Conservation (phyloP, 176 grass and related monocot genomes). For the Avena eriantha region DNA sequence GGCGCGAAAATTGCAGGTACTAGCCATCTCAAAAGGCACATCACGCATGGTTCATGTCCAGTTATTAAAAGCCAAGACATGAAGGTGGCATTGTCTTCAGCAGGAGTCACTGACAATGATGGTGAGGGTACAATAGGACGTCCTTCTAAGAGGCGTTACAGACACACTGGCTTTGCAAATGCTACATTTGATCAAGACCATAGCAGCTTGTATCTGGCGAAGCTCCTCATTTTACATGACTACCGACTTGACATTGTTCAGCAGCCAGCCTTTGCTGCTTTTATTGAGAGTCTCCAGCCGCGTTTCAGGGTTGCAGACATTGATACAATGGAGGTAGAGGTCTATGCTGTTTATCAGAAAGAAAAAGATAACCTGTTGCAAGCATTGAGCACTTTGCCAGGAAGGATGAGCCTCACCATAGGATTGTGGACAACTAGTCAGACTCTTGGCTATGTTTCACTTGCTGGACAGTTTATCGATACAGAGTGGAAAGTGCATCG, state of each 20-base stretch:
- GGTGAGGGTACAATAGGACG: slow-evolving; percentile 20
- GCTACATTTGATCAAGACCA: slow-evolving; percentile 52
- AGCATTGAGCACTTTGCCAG: slow-evolving; percentile 21
- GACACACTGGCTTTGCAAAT: slow-evolving; percentile 55
- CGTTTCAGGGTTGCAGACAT: slow-evolving; percentile 4
- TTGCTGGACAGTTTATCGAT: slow-evolving; percentile 26
- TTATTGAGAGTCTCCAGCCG: slow-evolving; percentile 19
- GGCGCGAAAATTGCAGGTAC: slow-evolving; percentile 18
- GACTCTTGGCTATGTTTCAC: slow-evolving; percentile 34
- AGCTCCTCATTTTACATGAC: slow-evolving; percentile 24
- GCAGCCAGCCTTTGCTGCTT: slow-evolving; percentile 15
- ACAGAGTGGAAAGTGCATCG: slow-evolving; percentile 1
- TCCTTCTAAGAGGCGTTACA: slow-evolving; percentile 52
- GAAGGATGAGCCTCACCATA: slow-evolving; percentile 22
- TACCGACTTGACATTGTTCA: slow-evolving; percentile 28
- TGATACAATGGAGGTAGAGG: slow-evolving; percentile 10
- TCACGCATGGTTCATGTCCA: slow-evolving; percentile 6
- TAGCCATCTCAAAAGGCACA: slow-evolving; percentile 36
- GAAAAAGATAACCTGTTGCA: slow-evolving; percentile 19
- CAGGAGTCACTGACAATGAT: slow-evolving; percentile 20
- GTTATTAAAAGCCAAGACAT: slow-evolving; percentile 18
- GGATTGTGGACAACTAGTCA: slow-evolving; percentile 35
- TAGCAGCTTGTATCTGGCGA: slow-evolving; percentile 8
- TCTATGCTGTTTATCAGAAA: slow-evolving; percentile 29
- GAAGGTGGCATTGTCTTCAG: background rate